Base-by-base conservation (phyloP, 257 asterid species). In the Solanum paucissectum region DNA sequence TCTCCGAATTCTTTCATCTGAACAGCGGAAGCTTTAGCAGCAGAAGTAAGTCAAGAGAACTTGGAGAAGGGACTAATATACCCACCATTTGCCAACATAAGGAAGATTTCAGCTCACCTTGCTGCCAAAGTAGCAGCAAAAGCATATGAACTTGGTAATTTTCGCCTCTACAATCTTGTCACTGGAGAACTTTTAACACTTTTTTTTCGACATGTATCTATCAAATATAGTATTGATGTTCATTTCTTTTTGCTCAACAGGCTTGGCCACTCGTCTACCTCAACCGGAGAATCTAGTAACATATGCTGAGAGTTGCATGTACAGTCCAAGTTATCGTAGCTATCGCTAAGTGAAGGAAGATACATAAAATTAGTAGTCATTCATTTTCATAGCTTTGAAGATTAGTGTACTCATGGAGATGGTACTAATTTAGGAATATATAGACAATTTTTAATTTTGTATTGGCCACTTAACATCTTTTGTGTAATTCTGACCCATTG, bases 21-120 rank as follows among this genome's bases (percentile, higher is more conserved):
- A 91, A 91, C 95, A 96, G 99, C 99, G 91, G 98, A 96, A 92
- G 96, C 99, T 86, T 89, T 96, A 85, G 97, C 98, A 16, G 95
- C 91, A 20, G 93, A 96, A 91, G 98, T 96, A 82, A 92, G 94
- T 64, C 93, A 92, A 89, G 97, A 94, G 88, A 91, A 96, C 87
- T 92, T 95, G 11, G 94, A 93, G 69, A 96, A 91, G 46, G 99
- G 99, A 62, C 95, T 95, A 75, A 88, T 96, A 76, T 96, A 94
- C 90, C 99, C 98, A 2, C 98, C 98, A 71, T 93, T 96, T 77
- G 25, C 98, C 21, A 93, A 94, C 90, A 96, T 95, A 83, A 90
- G 99, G 89, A 93, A 94, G 93, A 96, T 96, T 83, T 96, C 99
- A 23, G 99, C 99, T 74, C 93, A 91, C 64, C 95, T 96, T 89